These are phyloP conservation scores for Chamaecrista fasciculata DNA, from an alignment of 306 rosid species.

Conservation along the genomic window DNA sequence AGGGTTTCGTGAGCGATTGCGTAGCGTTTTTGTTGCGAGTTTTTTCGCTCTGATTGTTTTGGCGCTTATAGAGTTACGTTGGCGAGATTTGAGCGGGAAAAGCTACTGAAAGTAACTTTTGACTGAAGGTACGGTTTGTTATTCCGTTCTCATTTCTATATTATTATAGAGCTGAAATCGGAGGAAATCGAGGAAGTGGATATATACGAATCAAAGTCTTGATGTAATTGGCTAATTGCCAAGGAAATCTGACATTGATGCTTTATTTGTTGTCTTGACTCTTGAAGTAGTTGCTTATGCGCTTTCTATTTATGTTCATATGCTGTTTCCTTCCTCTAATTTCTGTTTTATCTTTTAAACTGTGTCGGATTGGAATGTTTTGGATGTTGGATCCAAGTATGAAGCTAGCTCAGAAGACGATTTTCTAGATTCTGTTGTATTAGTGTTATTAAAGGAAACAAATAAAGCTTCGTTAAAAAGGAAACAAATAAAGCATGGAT, in stretches of 20 bases:
- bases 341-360: conserved; percentile 25
- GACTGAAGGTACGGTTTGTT: conserved; percentile 32
- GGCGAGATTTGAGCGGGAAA: conserved; percentile 42
- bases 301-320: conserved; percentile 3
- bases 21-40: conserved; percentile 8
- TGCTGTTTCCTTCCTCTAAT: conserved; percentile 2
- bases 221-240: conserved; percentile 1
- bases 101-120: conserved; percentile 37
- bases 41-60: conserved; percentile 33
- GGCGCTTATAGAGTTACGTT: conserved; percentile 23
- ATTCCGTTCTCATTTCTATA: background rate
- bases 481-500: conserved; percentile 2
- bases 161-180: conserved; percentile 26
- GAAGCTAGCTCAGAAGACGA: background rate
- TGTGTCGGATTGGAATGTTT: conserved; percentile 9
- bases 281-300: conserved; percentile 20
- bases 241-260: conserved; percentile 24
- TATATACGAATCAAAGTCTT: background rate
- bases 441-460: background rate
- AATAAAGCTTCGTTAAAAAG: background rate
- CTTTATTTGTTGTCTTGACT: no score
- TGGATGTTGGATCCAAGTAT: conserved; percentile 18
- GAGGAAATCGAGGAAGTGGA: conserved; percentile 38
- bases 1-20: conserved; percentile 32
- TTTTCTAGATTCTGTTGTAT: conserved; percentile 7